Evolutionary conservation across 2,329 filamentous ascomycete species (phyloP).

Genomic region (Dothistroma septosporum): DNA sequence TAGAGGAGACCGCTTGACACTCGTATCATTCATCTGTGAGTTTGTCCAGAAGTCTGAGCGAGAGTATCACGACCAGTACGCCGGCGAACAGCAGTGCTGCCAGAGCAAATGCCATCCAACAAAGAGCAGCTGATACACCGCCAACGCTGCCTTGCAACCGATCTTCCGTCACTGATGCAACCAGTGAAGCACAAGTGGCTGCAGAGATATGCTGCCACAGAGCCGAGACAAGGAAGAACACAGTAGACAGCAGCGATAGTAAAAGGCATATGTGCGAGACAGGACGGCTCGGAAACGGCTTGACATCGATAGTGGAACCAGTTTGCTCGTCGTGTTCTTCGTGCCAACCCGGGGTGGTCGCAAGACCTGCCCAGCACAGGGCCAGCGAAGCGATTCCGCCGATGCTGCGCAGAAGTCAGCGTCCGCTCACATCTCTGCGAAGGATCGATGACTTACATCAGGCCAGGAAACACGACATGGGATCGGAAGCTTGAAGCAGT

Average conservation of each 20-base stretch:
- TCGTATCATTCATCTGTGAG: not conserved
- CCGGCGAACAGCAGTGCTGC: constrained; percentile 4
- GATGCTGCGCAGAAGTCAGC: not conserved
- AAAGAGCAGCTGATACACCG: constrained; percentile 7
- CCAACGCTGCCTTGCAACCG: constrained; percentile 10
- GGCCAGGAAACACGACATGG: constrained; percentile 13
- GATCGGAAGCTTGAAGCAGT: constrained; percentile 6
- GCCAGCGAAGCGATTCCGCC: constrained; percentile 10
- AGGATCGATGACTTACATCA: constrained; percentile 2
- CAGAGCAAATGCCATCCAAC: constrained; percentile 10
- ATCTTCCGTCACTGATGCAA: constrained; percentile 5
- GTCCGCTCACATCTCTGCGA: not conserved
- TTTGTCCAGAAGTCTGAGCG: constrained; percentile 2
- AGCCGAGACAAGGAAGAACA: constrained; percentile 13
- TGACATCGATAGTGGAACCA: constrained; percentile 14
- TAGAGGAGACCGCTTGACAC: not conserved
- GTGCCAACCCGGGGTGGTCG: constrained; percentile 14
- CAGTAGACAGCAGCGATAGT: not conserved
- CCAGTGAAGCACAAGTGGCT: constrained; percentile 9
- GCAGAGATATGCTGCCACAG: constrained; percentile 21
- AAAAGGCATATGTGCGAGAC: not conserved
- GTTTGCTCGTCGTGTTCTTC: constrained; percentile 9
- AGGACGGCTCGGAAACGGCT: constrained; percentile 14
- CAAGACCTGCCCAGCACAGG: constrained; percentile 8
- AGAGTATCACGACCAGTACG: constrained; percentile 2